Conservation (phyloP, 176 grass and related monocot species). For the Otatea glauca region DNA sequence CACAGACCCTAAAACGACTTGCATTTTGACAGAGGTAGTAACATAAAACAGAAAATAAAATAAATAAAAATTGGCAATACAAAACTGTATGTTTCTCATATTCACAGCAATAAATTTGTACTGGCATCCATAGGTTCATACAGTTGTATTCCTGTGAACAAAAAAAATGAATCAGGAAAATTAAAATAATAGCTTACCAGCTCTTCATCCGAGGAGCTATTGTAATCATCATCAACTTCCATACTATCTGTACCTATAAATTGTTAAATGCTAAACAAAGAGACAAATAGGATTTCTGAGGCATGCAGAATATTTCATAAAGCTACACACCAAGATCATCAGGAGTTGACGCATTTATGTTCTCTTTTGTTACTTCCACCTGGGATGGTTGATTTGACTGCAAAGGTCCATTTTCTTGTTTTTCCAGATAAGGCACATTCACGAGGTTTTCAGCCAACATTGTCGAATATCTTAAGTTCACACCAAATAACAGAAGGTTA, state of each 20-base stretch:
- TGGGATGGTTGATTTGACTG: constrained; percentile 53
- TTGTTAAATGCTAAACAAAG: constrained; percentile 32
- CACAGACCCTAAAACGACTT: no score
- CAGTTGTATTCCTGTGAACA: neutral
- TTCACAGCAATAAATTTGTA: neutral
- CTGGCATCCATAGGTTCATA: constrained; percentile 11
- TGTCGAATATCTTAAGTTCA: constrained; percentile 83
- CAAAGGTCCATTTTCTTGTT: constrained; percentile 42
- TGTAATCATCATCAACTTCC: constrained; percentile 76
- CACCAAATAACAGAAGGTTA: constrained; percentile 42
- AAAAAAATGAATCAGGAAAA: constrained; percentile 15
- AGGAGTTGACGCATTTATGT: constrained; percentile 33
- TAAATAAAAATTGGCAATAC: neutral
- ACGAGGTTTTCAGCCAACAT: constrained; percentile 99
- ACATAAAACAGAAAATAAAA: constrained; percentile 23
- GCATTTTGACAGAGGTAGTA: neutral
- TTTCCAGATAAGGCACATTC: constrained; percentile 56
- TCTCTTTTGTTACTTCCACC: constrained; percentile 52
- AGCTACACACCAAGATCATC: constrained; percentile 51
- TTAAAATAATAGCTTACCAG: constrained; percentile 57
- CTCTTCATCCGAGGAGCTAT: constrained; percentile 72
- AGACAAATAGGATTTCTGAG: constrained; percentile 11
- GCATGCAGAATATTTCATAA: constrained; percentile 33
- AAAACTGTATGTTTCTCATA: neutral
- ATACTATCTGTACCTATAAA: constrained; percentile 55